Evolutionary conservation across 768 basidiomycete genomes (phyloP), one percentile per base, ranked within the genome.

Genomic region (Boletus pseudopeckii): DNA sequence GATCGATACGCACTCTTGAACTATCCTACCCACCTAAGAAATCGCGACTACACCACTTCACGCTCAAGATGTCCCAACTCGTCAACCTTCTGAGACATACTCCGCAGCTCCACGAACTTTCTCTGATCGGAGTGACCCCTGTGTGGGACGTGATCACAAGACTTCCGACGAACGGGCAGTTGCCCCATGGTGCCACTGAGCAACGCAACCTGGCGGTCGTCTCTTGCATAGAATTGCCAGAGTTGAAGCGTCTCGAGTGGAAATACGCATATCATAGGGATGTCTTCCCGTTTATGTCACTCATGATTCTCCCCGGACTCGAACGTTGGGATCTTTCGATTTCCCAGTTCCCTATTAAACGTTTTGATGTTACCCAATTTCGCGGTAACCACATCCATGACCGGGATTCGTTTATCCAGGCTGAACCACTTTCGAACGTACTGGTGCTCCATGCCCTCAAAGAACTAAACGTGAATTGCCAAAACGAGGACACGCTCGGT

Each of bases 231-330:
- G 65, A 64, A 47, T 71, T 82, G 33, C 63, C 60, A 5, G 68
- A 71, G 51, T 62, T 82, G 52, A 77, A 70, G 48, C 64, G 57
- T n/a, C 61, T 83, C 41, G 75, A 77, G 32, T 81, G 80, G 78
- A 77, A 72, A 42, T 77, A 71, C 54, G 77, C 77, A 17, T 74
- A 68, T 46, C 63, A 73, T 43, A 66, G 62, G 36, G 79, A 78
- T 45, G 59, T 80, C 42, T 72, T 75, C 48, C 66, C 72, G 30
- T 69, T 82, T 42, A 62, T 81, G 54, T 72, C 75, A 20, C 71
- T 79, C 57, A 53, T 80, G 50, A 54, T 60, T 39, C 55, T 70
- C 13, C 78, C 79, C 9, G 63, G 52, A 32, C 71, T 81, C 51
- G 73, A 77, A 50, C 72, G 66, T 47, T 67, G 79, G 55, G 77